Percentiles rank a stretch among this genome's conserved stretches.
Evolutionary conservation across 23 red algal genomes (phyloP).

Genomic region (Gracilaria vermiculophylla): DNA sequence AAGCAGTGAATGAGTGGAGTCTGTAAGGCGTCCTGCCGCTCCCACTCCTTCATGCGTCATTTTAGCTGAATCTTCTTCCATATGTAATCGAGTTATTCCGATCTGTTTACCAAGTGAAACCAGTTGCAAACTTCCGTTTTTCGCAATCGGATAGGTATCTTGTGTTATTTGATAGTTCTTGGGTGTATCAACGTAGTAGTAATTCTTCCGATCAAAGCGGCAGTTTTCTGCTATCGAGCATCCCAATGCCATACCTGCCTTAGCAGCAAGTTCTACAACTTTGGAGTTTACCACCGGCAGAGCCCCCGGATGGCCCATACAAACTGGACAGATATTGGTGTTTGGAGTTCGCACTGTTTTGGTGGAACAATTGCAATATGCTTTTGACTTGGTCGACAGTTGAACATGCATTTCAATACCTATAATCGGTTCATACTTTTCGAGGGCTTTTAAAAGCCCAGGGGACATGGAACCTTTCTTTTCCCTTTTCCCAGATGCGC

Average conservation of each 20-base stretch:
- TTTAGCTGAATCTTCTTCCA: slow-evolving; percentile 97
- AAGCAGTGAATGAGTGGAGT: slow-evolving; percentile 81
- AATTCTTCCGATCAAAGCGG: slow-evolving; percentile 94
- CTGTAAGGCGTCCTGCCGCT: slow-evolving; percentile 57
- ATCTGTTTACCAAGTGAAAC: slow-evolving; percentile 58
- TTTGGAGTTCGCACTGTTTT: slow-evolving; percentile 65
- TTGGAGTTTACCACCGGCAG: slow-evolving; percentile 84
- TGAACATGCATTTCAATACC: slow-evolving; percentile 97
- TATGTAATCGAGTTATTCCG: slow-evolving; percentile 82
- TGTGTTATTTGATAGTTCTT: slow-evolving; percentile 99
- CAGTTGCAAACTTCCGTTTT: slow-evolving; percentile 66
- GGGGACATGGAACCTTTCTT: slow-evolving; percentile 69
- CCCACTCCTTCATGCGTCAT: slow-evolving; percentile 74
- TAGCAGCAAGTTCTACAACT: slow-evolving; percentile 83
- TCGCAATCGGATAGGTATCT: slow-evolving; percentile 74
- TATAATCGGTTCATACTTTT: slow-evolving; percentile 86
- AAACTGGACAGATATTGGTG: slow-evolving; percentile 88
- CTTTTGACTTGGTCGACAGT: slow-evolving; percentile 83
- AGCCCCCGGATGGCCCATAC: slow-evolving; percentile 89
- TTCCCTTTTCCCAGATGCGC: slow-evolving; percentile 37
- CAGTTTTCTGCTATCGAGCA: slow-evolving; percentile 67
- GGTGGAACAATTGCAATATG: slow-evolving; percentile 86
- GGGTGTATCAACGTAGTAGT: slow-evolving; percentile 96
- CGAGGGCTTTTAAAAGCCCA: slow-evolving; percentile 59
- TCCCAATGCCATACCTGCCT: slow-evolving; percentile 79